phyloP scores from a whole-genome alignment of 2,329 filamentous ascomycete genomes.

The Colletotrichum spinosum region DNA sequence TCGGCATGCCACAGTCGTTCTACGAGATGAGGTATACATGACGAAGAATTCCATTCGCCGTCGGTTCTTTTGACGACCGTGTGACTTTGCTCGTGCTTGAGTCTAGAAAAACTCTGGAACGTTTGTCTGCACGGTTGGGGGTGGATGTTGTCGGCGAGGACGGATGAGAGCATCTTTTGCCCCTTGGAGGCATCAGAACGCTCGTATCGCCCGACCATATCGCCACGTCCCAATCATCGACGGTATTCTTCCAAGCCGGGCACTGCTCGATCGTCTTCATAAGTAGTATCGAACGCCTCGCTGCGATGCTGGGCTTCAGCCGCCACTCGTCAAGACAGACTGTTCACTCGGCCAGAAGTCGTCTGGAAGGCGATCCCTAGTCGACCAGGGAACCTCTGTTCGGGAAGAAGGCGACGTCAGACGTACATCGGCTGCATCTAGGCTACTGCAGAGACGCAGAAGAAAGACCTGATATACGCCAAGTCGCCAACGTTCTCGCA shows the following conservation, averaged over 20 bases:
- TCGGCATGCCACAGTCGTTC: constrained; percentile 1
- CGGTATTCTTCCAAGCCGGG: too few species aligned
- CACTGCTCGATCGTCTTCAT: too few species aligned
- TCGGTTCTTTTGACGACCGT: constrained; percentile 6
- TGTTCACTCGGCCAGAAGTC: neutral
- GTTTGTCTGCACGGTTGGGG: constrained; percentile 2
- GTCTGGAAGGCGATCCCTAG: neutral
- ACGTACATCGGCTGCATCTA: neutral
- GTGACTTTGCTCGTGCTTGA: neutral
- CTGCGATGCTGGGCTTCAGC: too few species aligned
- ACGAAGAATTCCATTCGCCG: neutral
- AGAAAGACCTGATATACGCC: neutral
- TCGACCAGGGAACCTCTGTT: neutral
- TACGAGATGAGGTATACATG: constrained; percentile 15
- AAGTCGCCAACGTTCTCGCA: neutral
- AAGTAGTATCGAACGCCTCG: too few species aligned
- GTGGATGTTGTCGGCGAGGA: neutral
- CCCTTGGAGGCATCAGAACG: neutral
- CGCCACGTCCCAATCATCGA: too few species aligned
- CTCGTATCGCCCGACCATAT: neutral
- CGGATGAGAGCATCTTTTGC: neutral
- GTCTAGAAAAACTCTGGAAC: constrained; percentile 16
- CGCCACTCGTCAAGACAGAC: neutral
- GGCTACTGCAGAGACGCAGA: neutral
- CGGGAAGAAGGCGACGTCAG: neutral